Percentiles rank a stretch among this genome's conserved stretches.
Evolutionary conservation across 352 stramenopile genomes (phyloP).

Genomic region (Phytophthora ohioensis): DNA sequence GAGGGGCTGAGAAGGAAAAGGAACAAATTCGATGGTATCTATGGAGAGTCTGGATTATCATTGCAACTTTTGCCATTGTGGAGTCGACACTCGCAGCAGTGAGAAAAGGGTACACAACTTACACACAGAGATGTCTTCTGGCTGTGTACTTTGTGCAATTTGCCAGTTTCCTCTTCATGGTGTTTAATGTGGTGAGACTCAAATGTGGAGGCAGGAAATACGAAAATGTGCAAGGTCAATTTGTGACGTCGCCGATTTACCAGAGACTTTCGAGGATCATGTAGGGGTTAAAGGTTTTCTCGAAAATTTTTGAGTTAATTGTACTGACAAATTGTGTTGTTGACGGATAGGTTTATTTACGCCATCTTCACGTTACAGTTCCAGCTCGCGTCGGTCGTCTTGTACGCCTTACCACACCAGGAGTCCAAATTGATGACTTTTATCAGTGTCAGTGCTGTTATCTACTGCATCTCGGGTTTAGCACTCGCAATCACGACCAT

Average conservation of each 20-base stretch:
- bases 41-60: constrained; percentile 37
- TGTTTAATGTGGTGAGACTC: constrained; percentile 46
- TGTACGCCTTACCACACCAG: constrained; percentile 43
- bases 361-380: constrained; percentile 68
- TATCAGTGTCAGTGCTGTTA: constrained; percentile 47
- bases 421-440: constrained; percentile 41
- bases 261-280: constrained; percentile 72
- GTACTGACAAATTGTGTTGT: neutral
- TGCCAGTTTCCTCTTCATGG: constrained; percentile 58
- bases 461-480: constrained; percentile 48
- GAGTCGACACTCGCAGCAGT: constrained; percentile 42
- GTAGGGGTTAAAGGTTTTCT: constrained; percentile 20
- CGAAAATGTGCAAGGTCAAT: constrained; percentile 68
- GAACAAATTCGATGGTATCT: constrained; percentile 48
- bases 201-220: constrained; percentile 65
- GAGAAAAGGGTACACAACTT: constrained; percentile 53
- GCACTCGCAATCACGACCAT: constrained; percentile 56
- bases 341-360: constrained; percentile 56
- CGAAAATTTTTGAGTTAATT: neutral
- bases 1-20: constrained; percentile 51
- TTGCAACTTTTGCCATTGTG: constrained; percentile 41
- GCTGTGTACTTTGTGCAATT: constrained; percentile 57
- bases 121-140: constrained; percentile 51
- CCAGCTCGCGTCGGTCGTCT: constrained; percentile 52
- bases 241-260: constrained; percentile 74